These are phyloP conservation scores for Jaenimonas drosophilae DNA, from an alignment of 208 protist species.

Conservation along the genomic window DNA sequence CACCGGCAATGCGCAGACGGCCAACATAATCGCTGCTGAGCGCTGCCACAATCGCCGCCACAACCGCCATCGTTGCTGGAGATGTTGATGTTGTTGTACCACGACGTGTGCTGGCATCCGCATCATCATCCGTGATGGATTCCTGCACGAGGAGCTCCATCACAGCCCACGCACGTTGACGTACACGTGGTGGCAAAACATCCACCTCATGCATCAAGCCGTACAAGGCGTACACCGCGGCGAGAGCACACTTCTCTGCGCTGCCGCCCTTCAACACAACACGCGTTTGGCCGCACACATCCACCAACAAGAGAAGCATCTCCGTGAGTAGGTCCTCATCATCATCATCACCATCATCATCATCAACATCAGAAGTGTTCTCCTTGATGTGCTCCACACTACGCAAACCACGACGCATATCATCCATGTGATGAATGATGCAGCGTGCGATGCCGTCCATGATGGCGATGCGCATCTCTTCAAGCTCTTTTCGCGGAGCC, in stretches of 20 bases:
- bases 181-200: conserved; percentile 2
- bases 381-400: too few species aligned
- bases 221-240: conserved; percentile 50
- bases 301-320: conserved; percentile 24
- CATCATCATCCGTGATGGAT: not conserved
- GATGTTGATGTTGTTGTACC: conserved; percentile 40
- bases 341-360: not conserved
- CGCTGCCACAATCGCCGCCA: conserved; percentile 26
- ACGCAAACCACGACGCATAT: conserved; percentile 27
- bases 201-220: conserved; percentile 31
- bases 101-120: conserved; percentile 13
- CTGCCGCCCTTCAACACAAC: conserved; percentile 24
- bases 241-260: conserved; percentile 34
- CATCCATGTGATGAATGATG: conserved; percentile 34
- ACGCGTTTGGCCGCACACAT: conserved; percentile 29
- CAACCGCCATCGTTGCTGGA: conserved; percentile 35
- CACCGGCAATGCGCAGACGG: conserved; percentile 6
- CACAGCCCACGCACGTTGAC: conserved; percentile 27
- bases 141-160: conserved; percentile 31
- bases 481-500: conserved; percentile 21
- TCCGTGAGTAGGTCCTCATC: conserved; percentile 6
- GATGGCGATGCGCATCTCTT: conserved; percentile 41
- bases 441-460: conserved; percentile 45
- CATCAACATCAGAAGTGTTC: too few species aligned
- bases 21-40: conserved; percentile 47